These are phyloP conservation scores for Ceratobasidium sp. DNA, from an alignment of 1,284 basidiomycete genomes.

Conservation along the genomic window DNA sequence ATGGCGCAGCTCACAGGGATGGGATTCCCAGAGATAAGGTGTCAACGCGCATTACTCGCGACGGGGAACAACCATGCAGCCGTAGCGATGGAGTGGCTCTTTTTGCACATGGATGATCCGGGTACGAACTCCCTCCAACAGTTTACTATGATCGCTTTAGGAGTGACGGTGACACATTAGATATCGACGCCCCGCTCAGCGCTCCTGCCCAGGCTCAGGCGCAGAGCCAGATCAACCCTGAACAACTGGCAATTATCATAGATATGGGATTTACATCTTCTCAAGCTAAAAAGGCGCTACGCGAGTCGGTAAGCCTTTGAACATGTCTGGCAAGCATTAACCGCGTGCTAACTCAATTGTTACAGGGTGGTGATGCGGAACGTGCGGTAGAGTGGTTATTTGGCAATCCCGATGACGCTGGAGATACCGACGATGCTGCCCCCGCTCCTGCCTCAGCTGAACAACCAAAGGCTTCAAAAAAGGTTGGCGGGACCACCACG, in stretches of 20 bases:
- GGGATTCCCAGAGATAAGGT: conserved; percentile 87
- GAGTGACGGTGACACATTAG: conserved; percentile 57
- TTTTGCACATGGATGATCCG: conserved; percentile 93
- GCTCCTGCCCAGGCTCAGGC: conserved; percentile 63
- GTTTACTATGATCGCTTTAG: too few relatives aligned
- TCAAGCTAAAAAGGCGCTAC: conserved; percentile 89
- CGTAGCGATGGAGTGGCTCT: conserved; percentile 95
- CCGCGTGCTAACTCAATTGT: neutral
- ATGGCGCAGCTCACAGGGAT: conserved; percentile 82
- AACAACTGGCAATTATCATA: conserved; percentile 76
- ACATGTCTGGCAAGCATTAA: neutral
- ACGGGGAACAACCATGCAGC: conserved; percentile 85
- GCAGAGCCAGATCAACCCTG: conserved; percentile 55
- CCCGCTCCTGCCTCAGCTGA: conserved; percentile 48
- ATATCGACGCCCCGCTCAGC: conserved; percentile 86
- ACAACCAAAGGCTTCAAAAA: conserved; percentile 47
- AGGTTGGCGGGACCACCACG: conserved; percentile 61
- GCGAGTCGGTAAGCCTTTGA: conserved; percentile 74
- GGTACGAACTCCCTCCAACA: conserved; percentile 63
- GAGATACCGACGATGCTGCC: conserved; percentile 63
- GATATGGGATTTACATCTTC: conserved; percentile 94
- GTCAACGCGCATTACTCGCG: conserved; percentile 89
- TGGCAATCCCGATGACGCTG: conserved; percentile 88
- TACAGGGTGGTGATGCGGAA: conserved; percentile 77
- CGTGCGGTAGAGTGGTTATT: conserved; percentile 98